Evolutionary conservation across 441 rosid genomes (phyloP).

Genomic region (Gossypium schwendimanii): DNA sequence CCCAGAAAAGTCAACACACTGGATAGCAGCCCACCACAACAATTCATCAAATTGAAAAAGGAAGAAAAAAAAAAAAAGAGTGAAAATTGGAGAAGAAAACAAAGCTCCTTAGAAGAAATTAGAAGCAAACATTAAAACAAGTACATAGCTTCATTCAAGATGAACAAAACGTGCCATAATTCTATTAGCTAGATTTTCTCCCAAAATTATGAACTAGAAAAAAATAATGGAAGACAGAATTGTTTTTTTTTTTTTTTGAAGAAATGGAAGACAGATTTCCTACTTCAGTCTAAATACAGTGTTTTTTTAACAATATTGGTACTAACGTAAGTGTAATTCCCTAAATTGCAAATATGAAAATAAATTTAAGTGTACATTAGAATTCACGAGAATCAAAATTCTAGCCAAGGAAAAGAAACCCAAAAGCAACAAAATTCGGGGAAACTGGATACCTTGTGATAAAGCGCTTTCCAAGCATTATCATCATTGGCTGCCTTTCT

Average conservation of each 20-base stretch:
- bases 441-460: constrained; percentile 59
- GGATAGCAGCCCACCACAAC: neutral
- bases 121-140: neutral
- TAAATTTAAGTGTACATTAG: neutral
- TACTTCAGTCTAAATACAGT: neutral
- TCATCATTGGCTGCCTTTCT: constrained; percentile 97
- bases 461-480: constrained; percentile 94
- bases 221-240: neutral
- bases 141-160: neutral
- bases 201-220: neutral
- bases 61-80: no score
- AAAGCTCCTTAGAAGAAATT: neutral
- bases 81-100: neutral
- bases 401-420: neutral
- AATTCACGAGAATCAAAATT: neutral
- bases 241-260: no score
- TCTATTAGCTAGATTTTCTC: neutral
- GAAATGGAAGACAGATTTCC: neutral
- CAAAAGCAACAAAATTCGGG: neutral
- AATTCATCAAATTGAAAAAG: no score
- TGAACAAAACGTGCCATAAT: neutral
- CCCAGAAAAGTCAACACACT: no score
- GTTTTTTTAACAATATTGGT: neutral
- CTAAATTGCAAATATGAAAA: neutral
- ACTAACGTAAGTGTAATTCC: neutral